Evolutionary conservation across 352 stramenopile genomes (phyloP), one percentile per base, ranked within the genome.

Genomic region (Phytophthora cactorum): DNA sequence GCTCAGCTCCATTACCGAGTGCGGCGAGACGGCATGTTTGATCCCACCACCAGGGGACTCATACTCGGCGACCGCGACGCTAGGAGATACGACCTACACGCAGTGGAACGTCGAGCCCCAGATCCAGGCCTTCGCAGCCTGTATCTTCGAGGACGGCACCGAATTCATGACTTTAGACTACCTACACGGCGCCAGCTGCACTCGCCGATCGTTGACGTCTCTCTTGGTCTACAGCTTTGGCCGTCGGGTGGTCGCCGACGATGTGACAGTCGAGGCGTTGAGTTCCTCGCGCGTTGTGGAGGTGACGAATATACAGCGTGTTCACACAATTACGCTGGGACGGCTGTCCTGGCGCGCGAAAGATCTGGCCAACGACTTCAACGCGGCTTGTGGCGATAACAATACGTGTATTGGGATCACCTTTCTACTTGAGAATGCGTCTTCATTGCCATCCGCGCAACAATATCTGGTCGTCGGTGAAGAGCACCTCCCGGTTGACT

Each of bases 221-320:
- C 75, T 89, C 66, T 64, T 88, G 9, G 66, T 89, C 46, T 79
- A 82, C 45, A 78, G 74, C 39, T 68, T 86, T 17, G 72, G 51
- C 4, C 79, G 75, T 27, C 67, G 77, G 17, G 80, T 86, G 5
- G 44, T 80, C 8, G 79, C 68, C 2, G 75, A 84, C 43, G 53
- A 69, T 1, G 59, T 85, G 64, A 59, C 59, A 9, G 54, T 74
- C 43, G 61, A 63, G 7, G 9, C n/a, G 28, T 58, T 34, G 41
- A 66, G 29, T 14, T 51, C 38, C 10, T 66, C 66, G 5, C 60
- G 49, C 15, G 43, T 65, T 28, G 66, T 72, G 4, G 66, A 46
- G 17, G 66, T 84, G 57, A 58, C 53, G 31, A 87, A 88, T 36
- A 32, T 78, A 32, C 78, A 75, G 43, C 75, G 73, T 34, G 72